These are phyloP conservation scores for Exophiala phaeomuriformis DNA, from an alignment of 2,329 filamentous ascomycete genomes.

Conservation along the genomic window DNA sequence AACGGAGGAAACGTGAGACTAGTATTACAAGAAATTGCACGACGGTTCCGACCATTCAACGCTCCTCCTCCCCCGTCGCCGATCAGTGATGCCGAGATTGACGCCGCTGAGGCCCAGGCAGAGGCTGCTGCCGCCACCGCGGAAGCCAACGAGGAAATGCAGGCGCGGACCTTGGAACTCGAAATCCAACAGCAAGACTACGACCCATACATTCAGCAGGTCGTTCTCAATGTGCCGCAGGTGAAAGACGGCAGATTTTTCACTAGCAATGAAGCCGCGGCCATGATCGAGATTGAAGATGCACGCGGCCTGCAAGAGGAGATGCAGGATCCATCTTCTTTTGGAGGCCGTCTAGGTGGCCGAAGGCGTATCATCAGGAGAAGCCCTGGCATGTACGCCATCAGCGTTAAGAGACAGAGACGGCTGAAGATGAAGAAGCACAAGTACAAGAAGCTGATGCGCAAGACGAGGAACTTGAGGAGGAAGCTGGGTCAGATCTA, in stretches of 20 bases:
- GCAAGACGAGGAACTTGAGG: constrained; percentile 77
- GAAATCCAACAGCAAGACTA: constrained; percentile 20
- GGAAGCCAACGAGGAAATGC: constrained; percentile 30
- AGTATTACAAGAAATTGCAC: constrained; percentile 61
- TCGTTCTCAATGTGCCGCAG: constrained; percentile 47
- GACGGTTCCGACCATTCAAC: constrained; percentile 69
- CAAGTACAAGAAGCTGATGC: constrained; percentile 99
- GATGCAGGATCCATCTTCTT: constrained; percentile 1
- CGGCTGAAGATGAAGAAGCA: constrained; percentile 99
- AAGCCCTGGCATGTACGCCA: constrained; percentile 59
- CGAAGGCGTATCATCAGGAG: constrained; percentile 35
- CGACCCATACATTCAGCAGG: constrained; percentile 27
- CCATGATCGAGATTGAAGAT: constrained; percentile 15
- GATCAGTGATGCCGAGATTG: constrained; percentile 39
- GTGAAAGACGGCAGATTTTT: constrained; percentile 46
- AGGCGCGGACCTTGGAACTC: constrained; percentile 27
- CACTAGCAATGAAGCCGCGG: constrained; percentile 31
- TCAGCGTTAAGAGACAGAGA: constrained; percentile 85
- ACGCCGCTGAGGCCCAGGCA: constrained; percentile 38
- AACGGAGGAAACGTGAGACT: constrained; percentile 52
- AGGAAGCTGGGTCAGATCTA: constrained; percentile 64
- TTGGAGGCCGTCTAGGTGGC: constrained; percentile 6
- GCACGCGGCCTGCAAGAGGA: constrained; percentile 3
- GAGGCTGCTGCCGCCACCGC: constrained; percentile 31
- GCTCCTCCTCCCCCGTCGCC: constrained; percentile 74